Percentiles rank a stretch among this genome's conserved stretches.
Conservation (phyloP, 257 asterid species). For the Lycium ferocissimum region DNA sequence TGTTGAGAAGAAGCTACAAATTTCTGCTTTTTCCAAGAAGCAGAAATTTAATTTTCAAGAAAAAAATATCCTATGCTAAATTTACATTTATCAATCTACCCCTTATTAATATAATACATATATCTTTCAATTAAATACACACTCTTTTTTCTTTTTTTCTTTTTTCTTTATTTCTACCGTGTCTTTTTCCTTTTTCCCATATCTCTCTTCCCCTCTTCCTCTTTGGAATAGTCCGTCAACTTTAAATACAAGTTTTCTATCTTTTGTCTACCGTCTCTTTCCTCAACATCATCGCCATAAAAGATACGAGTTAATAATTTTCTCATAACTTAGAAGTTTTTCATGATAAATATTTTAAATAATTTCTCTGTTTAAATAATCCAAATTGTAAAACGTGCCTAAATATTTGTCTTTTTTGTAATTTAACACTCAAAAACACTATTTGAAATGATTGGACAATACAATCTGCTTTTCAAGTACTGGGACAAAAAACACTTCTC, state of each 20-base stretch:
- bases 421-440: not conserved
- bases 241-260: not conserved
- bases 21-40: constrained; percentile 11
- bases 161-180: not conserved
- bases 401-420: not conserved
- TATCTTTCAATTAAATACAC: not conserved
- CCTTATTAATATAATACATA: not conserved
- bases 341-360: not conserved
- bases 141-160: not conserved
- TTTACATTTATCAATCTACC: not conserved
- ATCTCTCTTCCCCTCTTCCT: not conserved
- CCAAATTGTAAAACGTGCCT: not conserved
- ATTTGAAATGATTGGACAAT: not conserved
- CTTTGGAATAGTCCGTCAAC: not conserved
- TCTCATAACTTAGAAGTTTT: not conserved
- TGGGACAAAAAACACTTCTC: not conserved
- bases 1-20: constrained; percentile 10
- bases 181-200: not conserved
- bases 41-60: not conserved
- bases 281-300: not conserved
- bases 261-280: not conserved
- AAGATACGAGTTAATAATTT: constrained; percentile 1
- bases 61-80: not conserved
- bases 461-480: not conserved
- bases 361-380: not conserved